Evolutionary conservation across 2,329 filamentous ascomycete genomes (phyloP), one percentile per base, ranked within the genome.

Genomic region (Aspergillus versicolor): DNA sequence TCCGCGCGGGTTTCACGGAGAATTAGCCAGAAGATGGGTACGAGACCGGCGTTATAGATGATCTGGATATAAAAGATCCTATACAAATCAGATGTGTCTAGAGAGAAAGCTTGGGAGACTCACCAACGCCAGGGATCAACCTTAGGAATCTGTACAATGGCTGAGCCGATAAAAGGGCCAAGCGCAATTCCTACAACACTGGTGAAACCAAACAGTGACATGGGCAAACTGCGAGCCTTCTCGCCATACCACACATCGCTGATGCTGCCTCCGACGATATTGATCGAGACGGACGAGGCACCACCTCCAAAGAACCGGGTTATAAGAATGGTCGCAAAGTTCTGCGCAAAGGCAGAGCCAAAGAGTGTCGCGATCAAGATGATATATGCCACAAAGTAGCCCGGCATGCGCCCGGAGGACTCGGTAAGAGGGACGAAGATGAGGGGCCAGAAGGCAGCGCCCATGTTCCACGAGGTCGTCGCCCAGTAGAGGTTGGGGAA

Each of bases 11-110:
- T 78, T 54, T 78, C 76, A 8, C 69, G 67, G 19, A 78, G 70
- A 37, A 78, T 64, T 2, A 79, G 53, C 62, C 70, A 75, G 42
- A 80, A 69, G 1, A 78, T 46, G 0, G 77, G 75, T 2, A 78
- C 71, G 5, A 77, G 60, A 0, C 65, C 75, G 3, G 72, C 72
- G 34, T 77, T 76, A 58, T 77, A 74, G 46, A 78, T 75, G 32
- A 79, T 77, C 19, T 79, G 76, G 24, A 75, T 68, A 27, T 76
- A 70, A 59, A 77, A 80, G 38, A 79, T 77, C 77, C 76, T 78
- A n/a, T n/a, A n/a, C n/a, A n/a, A n/a, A n/a, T n/a, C n/a, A n/a
- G n/a, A n/a, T n/a, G n/a, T n/a, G n/a, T n/a, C n/a, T n/a, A n/a
- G n/a, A n/a, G n/a, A n/a, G n/a, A n/a, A n/a, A n/a, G n/a, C n/a